Evolutionary conservation across 441 rosid species (phyloP), one percentile per base, ranked within the genome.

Genomic region (Cnidoscolus chayamansa): DNA sequence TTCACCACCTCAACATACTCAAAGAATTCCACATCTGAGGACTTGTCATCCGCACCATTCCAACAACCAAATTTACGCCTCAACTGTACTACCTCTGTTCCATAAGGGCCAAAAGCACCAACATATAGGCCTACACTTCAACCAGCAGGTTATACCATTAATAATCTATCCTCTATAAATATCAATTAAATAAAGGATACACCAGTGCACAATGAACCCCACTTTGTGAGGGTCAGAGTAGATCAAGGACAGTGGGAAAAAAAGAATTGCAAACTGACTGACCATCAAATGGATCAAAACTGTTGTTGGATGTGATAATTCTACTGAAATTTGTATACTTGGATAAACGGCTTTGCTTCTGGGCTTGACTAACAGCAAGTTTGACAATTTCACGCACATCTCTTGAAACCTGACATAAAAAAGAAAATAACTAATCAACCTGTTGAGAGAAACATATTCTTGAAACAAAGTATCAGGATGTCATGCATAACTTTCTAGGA

Each of bases 41-140:
- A 73, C 54, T 83, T 75, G 65, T 74, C 85, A 55, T 80, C 89
- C 12, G 66, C 80, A 81, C 68, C 86, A 77, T 77, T 82, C 98
- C 98, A 94, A 35, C 82, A 89, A 74, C 98, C 98, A 71, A 77
- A 92, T 84, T 89, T 90, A 64, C 92, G 95, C 76, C 85, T 94
- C 77, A 94, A 77, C 74, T 94, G 98, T 37, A 94, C 98, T 58
- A 94, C 84, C 86, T 94, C 98, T 32, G 90, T 86, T 66, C 98
- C 97, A 80, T 89, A 90, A 59, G 98, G 98, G 55, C 98, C 97
- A 76, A 94, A 94, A 11, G 97, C 90, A 80, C 98, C 98, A 53
- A 94, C 92, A 79, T 89, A 94, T 32, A 92, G 84, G 76, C 98
- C 98, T 94, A 76, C 76, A 79, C 37, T 25, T 25, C 69, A 80